phyloP scores from a whole-genome alignment of 192 early-diverging fungal genomes.

The Blastocladiella britannica region DNA sequence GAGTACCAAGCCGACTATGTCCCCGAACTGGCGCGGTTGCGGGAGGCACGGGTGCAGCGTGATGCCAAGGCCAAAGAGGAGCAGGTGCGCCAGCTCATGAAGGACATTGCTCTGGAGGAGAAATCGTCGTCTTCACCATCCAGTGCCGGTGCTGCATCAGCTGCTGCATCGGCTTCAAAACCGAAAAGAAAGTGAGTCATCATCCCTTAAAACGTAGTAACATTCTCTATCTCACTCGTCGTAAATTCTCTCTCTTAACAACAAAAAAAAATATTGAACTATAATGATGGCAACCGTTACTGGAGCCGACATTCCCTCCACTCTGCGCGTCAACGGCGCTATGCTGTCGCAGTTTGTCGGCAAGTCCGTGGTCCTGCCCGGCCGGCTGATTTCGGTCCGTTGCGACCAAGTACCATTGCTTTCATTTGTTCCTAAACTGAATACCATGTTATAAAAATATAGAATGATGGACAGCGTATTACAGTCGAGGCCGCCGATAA shows the following conservation, averaged over 20 bases:
- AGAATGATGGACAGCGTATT: neutral
- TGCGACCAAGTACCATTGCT: neutral
- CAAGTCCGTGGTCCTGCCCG: neutral
- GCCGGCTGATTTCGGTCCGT: neutral
- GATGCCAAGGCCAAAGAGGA: constrained; percentile 43
- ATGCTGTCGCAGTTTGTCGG: neutral
- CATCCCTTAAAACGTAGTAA: too few species aligned
- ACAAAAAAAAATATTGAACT: too few species aligned
- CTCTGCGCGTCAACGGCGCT: neutral
- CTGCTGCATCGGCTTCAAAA: too few species aligned
- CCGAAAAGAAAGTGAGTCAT: too few species aligned
- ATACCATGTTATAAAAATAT: neutral
- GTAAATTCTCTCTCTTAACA: too few species aligned
- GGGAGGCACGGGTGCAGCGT: constrained; percentile 38
- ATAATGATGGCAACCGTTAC: too few species aligned
- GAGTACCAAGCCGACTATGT: constrained; percentile 81
- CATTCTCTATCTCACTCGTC: too few species aligned
- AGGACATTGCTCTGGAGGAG: constrained; percentile 55
- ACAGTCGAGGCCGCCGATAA: neutral
- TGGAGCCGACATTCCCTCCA: neutral
- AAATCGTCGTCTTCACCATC: too few species aligned
- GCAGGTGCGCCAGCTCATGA: constrained; percentile 58
- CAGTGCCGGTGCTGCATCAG: too few species aligned
- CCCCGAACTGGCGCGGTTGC: constrained; percentile 55
- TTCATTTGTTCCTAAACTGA: neutral